These are phyloP conservation scores for Ogataea pini DNA, from an alignment of 805 yeast genomes.

Conservation along the genomic window DNA sequence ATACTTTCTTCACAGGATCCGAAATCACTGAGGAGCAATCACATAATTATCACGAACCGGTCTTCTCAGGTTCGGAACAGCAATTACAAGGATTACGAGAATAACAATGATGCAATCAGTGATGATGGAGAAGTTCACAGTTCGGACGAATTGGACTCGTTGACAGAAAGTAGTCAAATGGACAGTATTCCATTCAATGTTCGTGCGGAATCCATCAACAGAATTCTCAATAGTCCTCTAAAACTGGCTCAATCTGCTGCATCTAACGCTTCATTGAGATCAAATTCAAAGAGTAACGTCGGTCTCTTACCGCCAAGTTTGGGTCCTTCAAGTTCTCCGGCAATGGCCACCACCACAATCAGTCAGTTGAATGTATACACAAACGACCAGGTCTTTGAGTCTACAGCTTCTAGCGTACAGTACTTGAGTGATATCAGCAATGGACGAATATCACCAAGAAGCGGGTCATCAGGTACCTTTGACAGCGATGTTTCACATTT, in stretches of 20 bases:
- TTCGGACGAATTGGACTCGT: constrained; percentile 22
- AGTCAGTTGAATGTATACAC: constrained; percentile 25
- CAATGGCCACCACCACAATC: constrained; percentile 17
- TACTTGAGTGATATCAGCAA: constrained; percentile 25
- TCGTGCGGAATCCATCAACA: constrained; percentile 21
- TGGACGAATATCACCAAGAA: constrained; percentile 17
- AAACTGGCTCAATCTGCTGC: constrained; percentile 22
- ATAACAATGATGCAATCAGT: not conserved
- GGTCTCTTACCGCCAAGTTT: constrained; percentile 23
- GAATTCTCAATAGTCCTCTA: constrained; percentile 23
- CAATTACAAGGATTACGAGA: constrained; percentile 1
- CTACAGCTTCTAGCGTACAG: constrained; percentile 21
- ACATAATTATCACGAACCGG: constrained; percentile 1
- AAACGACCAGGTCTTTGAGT: constrained; percentile 16
- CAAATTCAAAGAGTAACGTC: constrained; percentile 16
- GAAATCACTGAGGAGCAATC: constrained; percentile 18
- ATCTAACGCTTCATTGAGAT: constrained; percentile 23
- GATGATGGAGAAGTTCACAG: constrained; percentile 3
- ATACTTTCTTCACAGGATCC: constrained; percentile 24
- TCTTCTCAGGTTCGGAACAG: constrained; percentile 2
- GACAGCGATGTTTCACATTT: constrained; percentile 7
- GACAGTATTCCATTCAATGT: constrained; percentile 17
- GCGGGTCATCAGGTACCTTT: constrained; percentile 7
- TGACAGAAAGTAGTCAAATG: constrained; percentile 12
- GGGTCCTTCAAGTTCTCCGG: constrained; percentile 17